Evolutionary conservation across 1,284 basidiomycete genomes (phyloP).

Genomic region (Pholiota adiposa): DNA sequence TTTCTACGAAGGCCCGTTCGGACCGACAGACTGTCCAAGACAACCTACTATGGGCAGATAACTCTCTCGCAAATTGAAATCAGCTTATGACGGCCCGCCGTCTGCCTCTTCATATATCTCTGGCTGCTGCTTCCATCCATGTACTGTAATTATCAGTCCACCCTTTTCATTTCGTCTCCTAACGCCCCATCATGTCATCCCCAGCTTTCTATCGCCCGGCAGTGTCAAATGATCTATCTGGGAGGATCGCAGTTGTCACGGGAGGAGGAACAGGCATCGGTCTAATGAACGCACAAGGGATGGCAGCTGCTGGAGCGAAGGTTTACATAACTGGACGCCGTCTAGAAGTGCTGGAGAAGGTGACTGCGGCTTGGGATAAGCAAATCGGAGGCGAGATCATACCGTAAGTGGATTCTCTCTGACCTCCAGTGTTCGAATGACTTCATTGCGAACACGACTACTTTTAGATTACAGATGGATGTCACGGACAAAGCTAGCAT

Average conservation of each 20-base stretch:
- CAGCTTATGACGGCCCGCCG: neutral
- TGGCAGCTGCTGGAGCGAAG: constrained; percentile 79
- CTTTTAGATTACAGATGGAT: constrained; percentile 67
- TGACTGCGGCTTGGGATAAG: constrained; percentile 50
- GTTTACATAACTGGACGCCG: constrained; percentile 82
- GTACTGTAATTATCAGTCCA: neutral
- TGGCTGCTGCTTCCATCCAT: neutral
- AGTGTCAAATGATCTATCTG: constrained; percentile 60
- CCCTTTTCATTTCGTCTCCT: neutral
- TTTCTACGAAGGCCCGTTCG: neutral
- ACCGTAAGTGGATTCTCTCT: constrained; percentile 48
- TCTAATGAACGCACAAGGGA: constrained; percentile 73
- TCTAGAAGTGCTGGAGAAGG: constrained; percentile 62
- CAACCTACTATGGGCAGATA: neutral
- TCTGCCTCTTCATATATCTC: neutral
- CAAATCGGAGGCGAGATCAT: constrained; percentile 53
- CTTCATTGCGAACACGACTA: constrained; percentile 3
- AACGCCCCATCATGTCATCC: constrained; percentile 18
- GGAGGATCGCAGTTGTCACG: constrained; percentile 73
- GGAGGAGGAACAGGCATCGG: constrained; percentile 85
- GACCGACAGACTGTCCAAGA: neutral
- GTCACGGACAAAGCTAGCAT: constrained; percentile 74
- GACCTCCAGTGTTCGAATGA: neutral
- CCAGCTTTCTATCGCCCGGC: constrained; percentile 35
- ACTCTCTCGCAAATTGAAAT: neutral